Conservation (phyloP, 345 rosid genomes). For the Eucalyptus marginata region DNA sequence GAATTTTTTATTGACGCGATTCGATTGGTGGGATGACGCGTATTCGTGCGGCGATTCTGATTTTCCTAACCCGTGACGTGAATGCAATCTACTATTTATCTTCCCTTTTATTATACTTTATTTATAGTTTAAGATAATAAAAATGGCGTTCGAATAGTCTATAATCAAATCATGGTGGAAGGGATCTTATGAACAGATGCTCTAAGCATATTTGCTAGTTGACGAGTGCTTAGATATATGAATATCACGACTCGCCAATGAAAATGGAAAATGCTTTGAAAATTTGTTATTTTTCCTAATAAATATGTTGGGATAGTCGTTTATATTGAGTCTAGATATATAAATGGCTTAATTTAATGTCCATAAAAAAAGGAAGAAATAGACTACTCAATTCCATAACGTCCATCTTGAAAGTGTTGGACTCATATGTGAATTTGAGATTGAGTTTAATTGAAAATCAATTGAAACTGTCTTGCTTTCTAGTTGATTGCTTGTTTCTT, state of each 20-base stretch:
- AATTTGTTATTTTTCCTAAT: neutral
- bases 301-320: accelerated
- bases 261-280: neutral
- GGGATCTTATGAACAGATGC: neutral
- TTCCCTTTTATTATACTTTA: neutral
- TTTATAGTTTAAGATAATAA: neutral
- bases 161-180: neutral
- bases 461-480: neutral
- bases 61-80: neutral
- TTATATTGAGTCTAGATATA: neutral
- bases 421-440: neutral
- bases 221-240: neutral
- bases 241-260: accelerated
- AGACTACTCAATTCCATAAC: neutral
- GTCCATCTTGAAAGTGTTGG: neutral
- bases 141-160: neutral
- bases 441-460: neutral
- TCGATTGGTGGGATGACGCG: neutral
- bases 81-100: neutral
- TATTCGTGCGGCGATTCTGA: neutral
- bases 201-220: neutral
- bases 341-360: neutral
- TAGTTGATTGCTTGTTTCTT: neutral
- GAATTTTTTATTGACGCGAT: neutral
- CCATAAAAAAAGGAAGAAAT: neutral